Conservation (phyloP, 1,139 yeast species). For the Candida sanyaensis region DNA sequence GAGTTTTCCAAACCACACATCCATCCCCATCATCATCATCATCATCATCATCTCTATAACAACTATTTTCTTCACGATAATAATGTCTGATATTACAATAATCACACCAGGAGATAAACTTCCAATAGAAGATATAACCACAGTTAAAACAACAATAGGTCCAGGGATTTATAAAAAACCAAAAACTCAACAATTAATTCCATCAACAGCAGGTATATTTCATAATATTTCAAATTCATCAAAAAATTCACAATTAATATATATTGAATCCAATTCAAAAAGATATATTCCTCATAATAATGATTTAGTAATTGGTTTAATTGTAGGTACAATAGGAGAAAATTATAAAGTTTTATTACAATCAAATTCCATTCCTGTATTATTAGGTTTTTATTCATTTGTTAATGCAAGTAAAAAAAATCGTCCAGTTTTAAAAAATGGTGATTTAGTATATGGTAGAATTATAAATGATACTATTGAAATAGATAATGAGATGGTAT, state of each 20-base stretch:
- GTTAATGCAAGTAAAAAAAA: constrained; percentile 95
- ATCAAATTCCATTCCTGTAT: constrained; percentile 63
- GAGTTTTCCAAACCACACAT: no score
- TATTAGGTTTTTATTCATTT: constrained; percentile 79
- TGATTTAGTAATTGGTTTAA: constrained; percentile 80
- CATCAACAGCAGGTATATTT: constrained; percentile 40
- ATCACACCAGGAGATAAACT: constrained; percentile 46
- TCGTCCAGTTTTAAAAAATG: constrained; percentile 75
- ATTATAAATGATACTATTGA: constrained; percentile 64
- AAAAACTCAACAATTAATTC: constrained; percentile 33
- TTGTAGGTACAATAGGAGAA: constrained; percentile 73
- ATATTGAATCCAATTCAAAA: constrained; percentile 53
- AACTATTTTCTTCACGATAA: not conserved
- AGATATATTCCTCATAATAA: constrained; percentile 76
- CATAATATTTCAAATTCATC: constrained; percentile 21
- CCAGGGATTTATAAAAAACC: constrained; percentile 48
- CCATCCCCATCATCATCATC: no score
- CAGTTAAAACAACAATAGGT: constrained; percentile 36
- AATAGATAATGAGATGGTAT: constrained; percentile 81
- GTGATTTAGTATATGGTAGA: constrained; percentile 83
- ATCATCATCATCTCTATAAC: no score
- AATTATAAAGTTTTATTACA: constrained; percentile 71
- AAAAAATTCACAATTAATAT: constrained; percentile 26
- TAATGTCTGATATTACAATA: constrained; percentile 12
- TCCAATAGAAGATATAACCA: constrained; percentile 18